phyloP scores from a whole-genome alignment of 2,329 filamentous ascomycete species.

The Acephala macrosclerotiorum region DNA sequence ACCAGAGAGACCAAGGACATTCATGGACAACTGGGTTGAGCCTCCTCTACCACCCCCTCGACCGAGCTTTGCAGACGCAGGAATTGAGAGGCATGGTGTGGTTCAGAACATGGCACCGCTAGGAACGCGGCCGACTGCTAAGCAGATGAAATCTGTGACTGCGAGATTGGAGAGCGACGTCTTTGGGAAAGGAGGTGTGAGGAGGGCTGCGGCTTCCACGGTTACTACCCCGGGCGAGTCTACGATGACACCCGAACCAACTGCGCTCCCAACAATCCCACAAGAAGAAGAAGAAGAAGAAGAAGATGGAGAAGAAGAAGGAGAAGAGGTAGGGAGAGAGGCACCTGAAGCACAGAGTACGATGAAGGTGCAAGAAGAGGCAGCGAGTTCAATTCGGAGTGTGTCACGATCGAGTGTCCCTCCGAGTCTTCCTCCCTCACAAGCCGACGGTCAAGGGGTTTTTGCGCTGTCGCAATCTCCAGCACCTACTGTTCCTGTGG shows the following conservation, averaged over 20 bases:
- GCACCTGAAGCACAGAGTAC: no score
- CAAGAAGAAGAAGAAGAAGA: neutral
- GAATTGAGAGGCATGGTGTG: conserved; percentile 76
- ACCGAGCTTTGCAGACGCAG: conserved; percentile 78
- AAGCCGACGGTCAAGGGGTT: conserved; percentile 25
- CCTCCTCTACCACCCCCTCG: conserved; percentile 59
- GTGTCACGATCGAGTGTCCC: conserved; percentile 28
- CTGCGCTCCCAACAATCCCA: conserved; percentile 16
- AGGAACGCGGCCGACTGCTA: conserved; percentile 71
- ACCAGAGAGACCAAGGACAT: conserved; percentile 34
- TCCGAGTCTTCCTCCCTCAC: conserved; percentile 3
- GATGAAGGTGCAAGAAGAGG: neutral
- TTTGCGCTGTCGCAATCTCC: conserved; percentile 29
- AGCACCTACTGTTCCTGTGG: conserved; percentile 3
- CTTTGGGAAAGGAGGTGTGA: conserved; percentile 26
- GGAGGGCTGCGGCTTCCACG: conserved; percentile 35
- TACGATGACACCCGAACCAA: conserved; percentile 37
- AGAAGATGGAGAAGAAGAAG: no score
- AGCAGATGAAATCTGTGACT: conserved; percentile 58
- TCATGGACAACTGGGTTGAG: conserved; percentile 59
- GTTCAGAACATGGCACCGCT: conserved; percentile 85
- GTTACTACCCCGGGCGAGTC: conserved; percentile 37
- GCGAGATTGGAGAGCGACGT: conserved; percentile 33
- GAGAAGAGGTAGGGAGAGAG: neutral
- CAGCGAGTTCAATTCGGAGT: conserved; percentile 30